A percentile compares a stretch with the other conserved stretches of the same genome.
phyloP scores from a whole-genome alignment of 352 stramenopile species.

The Pythium phragmiticola region DNA sequence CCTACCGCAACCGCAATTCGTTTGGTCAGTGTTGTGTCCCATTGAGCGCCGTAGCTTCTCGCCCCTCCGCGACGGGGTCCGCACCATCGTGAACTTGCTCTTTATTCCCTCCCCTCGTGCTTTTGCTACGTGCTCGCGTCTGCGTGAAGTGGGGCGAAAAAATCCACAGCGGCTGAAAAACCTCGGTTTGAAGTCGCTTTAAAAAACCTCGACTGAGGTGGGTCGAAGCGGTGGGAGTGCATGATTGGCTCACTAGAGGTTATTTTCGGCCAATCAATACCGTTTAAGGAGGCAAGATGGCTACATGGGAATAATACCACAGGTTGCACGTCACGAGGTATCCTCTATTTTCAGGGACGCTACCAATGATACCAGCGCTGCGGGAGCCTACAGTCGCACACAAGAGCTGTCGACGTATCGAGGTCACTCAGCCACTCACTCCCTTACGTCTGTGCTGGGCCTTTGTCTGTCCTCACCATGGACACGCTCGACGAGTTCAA shows the following conservation, averaged over 20 bases:
- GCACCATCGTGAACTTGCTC: slow-evolving; percentile 18
- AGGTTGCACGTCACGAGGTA: slow-evolving; percentile 7
- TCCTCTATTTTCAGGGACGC: slow-evolving; percentile 19
- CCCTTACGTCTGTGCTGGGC: background rate
- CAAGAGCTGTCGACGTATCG: background rate
- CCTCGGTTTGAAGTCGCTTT: slow-evolving; percentile 21
- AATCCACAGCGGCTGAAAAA: slow-evolving; percentile 23
- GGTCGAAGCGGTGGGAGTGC: background rate
- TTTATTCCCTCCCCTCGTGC: slow-evolving; percentile 6
- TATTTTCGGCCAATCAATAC: slow-evolving; percentile 10
- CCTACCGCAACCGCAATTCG: slow-evolving; percentile 41
- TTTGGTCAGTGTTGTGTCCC: too few relatives aligned
- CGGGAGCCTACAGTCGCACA: background rate
- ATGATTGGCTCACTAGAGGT: slow-evolving; percentile 13
- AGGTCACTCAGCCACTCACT: background rate
- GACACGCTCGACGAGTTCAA: slow-evolving; percentile 29
- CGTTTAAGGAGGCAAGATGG: background rate
- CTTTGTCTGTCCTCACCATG: slow-evolving; percentile 3
- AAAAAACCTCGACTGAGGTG: slow-evolving; percentile 14
- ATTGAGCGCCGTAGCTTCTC: too few relatives aligned
- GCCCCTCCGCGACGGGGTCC: background rate
- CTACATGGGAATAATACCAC: background rate
- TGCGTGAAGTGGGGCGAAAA: slow-evolving; percentile 33
- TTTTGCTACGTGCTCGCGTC: slow-evolving; percentile 29
- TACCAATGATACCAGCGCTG: background rate